Evolutionary conservation across 441 rosid species (phyloP).

Genomic region (Capsella rubella): DNA sequence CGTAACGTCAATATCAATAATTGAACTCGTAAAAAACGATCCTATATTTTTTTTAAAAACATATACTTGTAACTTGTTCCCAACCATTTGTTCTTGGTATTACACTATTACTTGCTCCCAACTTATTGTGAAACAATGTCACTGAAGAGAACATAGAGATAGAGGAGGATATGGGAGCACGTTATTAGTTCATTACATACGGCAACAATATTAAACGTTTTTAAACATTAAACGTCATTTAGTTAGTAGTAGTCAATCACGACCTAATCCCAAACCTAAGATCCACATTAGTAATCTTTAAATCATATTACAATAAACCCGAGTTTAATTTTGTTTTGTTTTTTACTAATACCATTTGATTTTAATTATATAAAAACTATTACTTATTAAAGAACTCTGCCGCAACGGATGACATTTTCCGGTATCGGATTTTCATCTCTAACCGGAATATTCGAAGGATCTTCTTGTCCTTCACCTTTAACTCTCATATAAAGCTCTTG

Average conservation of each 20-base stretch:
- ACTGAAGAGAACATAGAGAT: background rate
- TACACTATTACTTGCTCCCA: background rate
- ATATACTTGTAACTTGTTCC: background rate
- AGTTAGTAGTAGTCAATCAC: too few species aligned
- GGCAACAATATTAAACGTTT: too few species aligned
- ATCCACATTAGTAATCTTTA: too few species aligned
- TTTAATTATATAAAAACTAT: background rate
- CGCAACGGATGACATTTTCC: conserved; percentile 58
- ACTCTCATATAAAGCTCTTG: conserved; percentile 63
- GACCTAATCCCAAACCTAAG: too few species aligned
- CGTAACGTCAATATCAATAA: conserved; percentile 37
- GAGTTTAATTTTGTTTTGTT: too few species aligned
- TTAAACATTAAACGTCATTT: too few species aligned
- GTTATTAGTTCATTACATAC: background rate
- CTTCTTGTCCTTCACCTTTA: conserved; percentile 66
- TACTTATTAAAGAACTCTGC: conserved; percentile 33
- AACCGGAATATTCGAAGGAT: conserved; percentile 47
- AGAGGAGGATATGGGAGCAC: conserved; percentile 25
- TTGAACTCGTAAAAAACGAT: conserved; percentile 19
- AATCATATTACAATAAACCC: too few species aligned
- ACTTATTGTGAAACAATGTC: conserved; percentile 19
- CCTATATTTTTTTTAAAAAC: background rate
- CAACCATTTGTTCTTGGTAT: background rate
- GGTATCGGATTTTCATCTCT: conserved; percentile 69
- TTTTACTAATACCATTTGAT: background rate